Evolutionary conservation across 805 yeast species (phyloP).

Genomic region (Ogataea nonfermentans): DNA sequence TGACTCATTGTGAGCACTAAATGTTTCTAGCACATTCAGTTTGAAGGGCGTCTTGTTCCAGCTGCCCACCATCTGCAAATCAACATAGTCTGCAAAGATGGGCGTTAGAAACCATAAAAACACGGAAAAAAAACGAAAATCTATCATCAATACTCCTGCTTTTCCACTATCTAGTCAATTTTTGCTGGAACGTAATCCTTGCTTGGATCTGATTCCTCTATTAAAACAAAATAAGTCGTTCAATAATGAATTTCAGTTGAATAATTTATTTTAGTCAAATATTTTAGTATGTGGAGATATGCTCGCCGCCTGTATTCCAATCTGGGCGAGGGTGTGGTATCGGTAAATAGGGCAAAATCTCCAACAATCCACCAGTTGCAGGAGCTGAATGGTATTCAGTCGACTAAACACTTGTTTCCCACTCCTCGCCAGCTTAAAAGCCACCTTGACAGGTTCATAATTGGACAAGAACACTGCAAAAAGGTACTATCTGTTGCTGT

Average conservation of each 20-base stretch:
- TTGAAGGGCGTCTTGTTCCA: constrained; percentile 44
- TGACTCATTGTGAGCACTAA: constrained; percentile 36
- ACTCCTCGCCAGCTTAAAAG: constrained; percentile 46
- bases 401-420: constrained; percentile 32
- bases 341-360: constrained; percentile 3
- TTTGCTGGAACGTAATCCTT: no score
- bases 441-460: constrained; percentile 48
- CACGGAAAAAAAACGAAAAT: constrained; percentile 2
- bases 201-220: no score
- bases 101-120: neutral
- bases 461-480: constrained; percentile 57
- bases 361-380: constrained; percentile 3
- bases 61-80: constrained; percentile 35
- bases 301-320: constrained; percentile 4
- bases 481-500: constrained; percentile 61
- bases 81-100: constrained; percentile 20
- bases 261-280: neutral
- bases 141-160: neutral
- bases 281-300: constrained; percentile 6
- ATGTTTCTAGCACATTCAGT: constrained; percentile 42
- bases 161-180: neutral
- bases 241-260: no score
- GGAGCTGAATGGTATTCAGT: neutral
- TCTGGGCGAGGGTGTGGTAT: constrained; percentile 1
- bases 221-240: no score